phyloP scores from a whole-genome alignment of 2,329 filamentous ascomycete species.

The Botryotinia narcissicola region DNA sequence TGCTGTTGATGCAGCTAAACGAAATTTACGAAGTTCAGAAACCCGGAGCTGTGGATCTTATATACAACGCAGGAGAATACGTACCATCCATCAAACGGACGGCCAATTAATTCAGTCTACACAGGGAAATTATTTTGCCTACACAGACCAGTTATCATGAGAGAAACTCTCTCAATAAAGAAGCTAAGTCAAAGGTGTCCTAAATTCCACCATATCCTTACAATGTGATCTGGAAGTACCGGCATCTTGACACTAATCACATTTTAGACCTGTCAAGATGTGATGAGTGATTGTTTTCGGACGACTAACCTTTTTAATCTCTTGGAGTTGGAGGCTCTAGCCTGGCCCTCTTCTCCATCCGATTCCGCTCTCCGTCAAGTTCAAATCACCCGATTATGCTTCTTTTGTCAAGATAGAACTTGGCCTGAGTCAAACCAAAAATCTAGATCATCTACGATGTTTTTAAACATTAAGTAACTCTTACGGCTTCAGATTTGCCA shows the following conservation, averaged over 20 bases:
- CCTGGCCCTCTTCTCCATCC: not conserved
- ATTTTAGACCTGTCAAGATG: not conserved
- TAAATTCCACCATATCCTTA: not conserved
- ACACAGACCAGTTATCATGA: not conserved
- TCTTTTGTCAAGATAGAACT: not conserved
- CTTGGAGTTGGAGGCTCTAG: not conserved
- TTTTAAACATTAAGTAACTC: no score
- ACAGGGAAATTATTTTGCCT: not conserved
- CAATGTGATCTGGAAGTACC: not conserved
- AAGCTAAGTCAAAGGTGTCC: not conserved
- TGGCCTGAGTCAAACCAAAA: no score
- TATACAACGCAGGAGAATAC: not conserved
- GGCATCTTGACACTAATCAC: not conserved
- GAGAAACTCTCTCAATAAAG: not conserved
- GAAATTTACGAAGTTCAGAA: not conserved
- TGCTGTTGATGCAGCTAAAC: not conserved
- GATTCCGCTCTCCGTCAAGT: not conserved
- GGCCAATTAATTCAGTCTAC: not conserved
- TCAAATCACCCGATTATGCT: not conserved
- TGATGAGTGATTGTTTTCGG: not conserved
- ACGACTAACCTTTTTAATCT: not conserved
- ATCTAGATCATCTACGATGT: not conserved
- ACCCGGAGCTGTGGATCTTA: not conserved
- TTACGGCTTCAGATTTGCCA: slow-evolving; percentile 22
- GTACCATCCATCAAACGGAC: not conserved